Percentiles rank a stretch among this genome's conserved stretches.
Evolutionary conservation across 1,139 yeast genomes (phyloP).

Genomic region (Hansenula lynferdii): DNA sequence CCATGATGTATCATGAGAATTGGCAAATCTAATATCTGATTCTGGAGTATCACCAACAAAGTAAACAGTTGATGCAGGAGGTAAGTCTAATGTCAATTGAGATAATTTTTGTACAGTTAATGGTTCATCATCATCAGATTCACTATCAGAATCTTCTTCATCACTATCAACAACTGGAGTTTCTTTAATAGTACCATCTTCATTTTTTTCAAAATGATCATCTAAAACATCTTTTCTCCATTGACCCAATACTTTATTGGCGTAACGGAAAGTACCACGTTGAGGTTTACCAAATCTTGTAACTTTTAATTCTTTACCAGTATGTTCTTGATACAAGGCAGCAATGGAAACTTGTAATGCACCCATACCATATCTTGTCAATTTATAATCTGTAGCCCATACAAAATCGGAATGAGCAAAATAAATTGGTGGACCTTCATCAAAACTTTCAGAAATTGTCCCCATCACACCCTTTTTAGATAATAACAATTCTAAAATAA

Average conservation of each 20-base stretch:
- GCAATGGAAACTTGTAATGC: constrained; percentile 83
- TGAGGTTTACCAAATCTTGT: constrained; percentile 85
- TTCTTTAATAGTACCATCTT: constrained; percentile 5
- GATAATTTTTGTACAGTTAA: constrained; percentile 34
- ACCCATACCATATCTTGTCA: constrained; percentile 86
- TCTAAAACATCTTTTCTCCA: constrained; percentile 81
- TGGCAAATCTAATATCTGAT: constrained; percentile 83
- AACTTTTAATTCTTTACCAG: constrained; percentile 72
- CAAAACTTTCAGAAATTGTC: constrained; percentile 59
- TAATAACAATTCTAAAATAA: constrained; percentile 69
- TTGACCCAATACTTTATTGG: constrained; percentile 64
- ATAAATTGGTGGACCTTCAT: constrained; percentile 76
- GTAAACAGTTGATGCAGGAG: constrained; percentile 81
- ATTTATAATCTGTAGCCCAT: constrained; percentile 85
- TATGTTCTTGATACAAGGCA: constrained; percentile 74
- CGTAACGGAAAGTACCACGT: constrained; percentile 75
- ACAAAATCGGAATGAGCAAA: constrained; percentile 87
- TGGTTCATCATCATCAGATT: constrained; percentile 30
- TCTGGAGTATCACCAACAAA: constrained; percentile 95
- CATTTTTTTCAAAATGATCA: constrained; percentile 58
- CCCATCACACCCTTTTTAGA: constrained; percentile 82
- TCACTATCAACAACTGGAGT: constrained; percentile 8
- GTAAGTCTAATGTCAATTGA: constrained; percentile 46
- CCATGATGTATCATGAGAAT: constrained; percentile 82
- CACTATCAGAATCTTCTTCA: constrained; percentile 13